phyloP scores from a whole-genome alignment of 352 stramenopile species.

The Globisporangium acanthophoron region DNA sequence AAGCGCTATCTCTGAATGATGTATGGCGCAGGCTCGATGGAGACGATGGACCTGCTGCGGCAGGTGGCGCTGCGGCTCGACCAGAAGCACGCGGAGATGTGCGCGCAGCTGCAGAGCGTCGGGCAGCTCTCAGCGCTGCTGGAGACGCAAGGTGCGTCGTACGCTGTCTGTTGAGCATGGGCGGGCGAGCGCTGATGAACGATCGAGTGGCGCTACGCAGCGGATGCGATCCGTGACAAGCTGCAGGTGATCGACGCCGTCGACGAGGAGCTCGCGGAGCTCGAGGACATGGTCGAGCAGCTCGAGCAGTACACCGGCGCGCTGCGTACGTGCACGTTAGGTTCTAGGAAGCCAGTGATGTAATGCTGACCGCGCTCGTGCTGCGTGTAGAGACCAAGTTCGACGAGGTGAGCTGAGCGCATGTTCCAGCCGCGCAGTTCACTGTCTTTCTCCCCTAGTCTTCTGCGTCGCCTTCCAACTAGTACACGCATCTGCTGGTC shows the following conservation, averaged over 20 bases:
- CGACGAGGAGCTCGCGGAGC: constrained; percentile 76
- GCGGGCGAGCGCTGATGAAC: neutral
- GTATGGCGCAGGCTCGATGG: constrained; percentile 42
- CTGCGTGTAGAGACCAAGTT: constrained; percentile 61
- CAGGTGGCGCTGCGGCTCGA: constrained; percentile 56
- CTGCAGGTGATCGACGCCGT: constrained; percentile 79
- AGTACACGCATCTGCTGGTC: neutral
- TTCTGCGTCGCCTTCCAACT: too few relatives aligned
- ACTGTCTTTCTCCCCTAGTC: too few relatives aligned
- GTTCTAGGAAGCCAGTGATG: neutral
- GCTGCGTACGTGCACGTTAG: constrained; percentile 36
- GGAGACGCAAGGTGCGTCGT: constrained; percentile 50
- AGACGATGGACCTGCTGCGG: constrained; percentile 68
- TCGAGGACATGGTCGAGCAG: constrained; percentile 87
- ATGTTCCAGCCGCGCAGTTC: too few relatives aligned
- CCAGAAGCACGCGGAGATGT: constrained; percentile 60
- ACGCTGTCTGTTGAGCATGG: neutral
- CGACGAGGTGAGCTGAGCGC: constrained; percentile 37
- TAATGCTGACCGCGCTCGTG: constrained; percentile 3
- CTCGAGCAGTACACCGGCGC: constrained; percentile 73
- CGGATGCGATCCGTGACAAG: constrained; percentile 58
- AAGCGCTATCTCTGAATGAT: neutral
- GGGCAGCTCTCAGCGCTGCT: constrained; percentile 63
- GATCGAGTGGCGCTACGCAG: constrained; percentile 11
- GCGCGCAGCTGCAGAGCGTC: constrained; percentile 44